phyloP scores from a whole-genome alignment of 2,329 filamentous ascomycete genomes.

The Rutstroemia sp. region DNA sequence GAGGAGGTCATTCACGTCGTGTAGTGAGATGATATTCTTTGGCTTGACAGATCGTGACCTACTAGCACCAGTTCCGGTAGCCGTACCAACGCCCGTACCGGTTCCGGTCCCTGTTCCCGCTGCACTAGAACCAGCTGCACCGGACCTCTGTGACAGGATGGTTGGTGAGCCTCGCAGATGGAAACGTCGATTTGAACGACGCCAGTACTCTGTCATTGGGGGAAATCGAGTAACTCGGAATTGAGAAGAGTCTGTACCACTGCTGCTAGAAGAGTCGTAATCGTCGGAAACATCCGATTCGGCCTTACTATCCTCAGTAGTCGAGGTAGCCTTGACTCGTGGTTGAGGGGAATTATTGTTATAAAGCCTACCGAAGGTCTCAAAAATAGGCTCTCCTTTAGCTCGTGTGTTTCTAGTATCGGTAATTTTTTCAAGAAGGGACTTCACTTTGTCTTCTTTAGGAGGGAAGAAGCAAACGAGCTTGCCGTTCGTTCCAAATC shows the following conservation, averaged over 20 bases:
- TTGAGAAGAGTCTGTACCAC: slow-evolving; percentile 30
- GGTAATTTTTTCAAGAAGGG: slow-evolving; percentile 39
- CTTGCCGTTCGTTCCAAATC: slow-evolving; percentile 55
- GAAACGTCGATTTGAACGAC: slow-evolving; percentile 19
- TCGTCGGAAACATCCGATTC: slow-evolving; percentile 33
- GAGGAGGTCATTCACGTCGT: slow-evolving; percentile 62
- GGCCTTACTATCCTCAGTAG: slow-evolving; percentile 30
- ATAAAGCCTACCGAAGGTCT: slow-evolving; percentile 54
- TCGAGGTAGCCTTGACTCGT: slow-evolving; percentile 30
- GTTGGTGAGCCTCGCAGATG: slow-evolving; percentile 26
- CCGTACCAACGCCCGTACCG: slow-evolving; percentile 51
- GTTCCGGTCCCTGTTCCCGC: slow-evolving; percentile 21
- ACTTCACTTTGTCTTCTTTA: slow-evolving; percentile 49
- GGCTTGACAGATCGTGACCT: slow-evolving; percentile 31
- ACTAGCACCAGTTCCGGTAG: slow-evolving; percentile 34
- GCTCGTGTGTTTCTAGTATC: slow-evolving; percentile 41
- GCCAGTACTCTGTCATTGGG: slow-evolving; percentile 24
- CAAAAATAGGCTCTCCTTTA: slow-evolving; percentile 47
- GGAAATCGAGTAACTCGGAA: slow-evolving; percentile 26
- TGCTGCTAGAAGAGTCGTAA: slow-evolving; percentile 25
- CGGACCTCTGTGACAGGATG: slow-evolving; percentile 27
- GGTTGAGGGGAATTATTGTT: slow-evolving; percentile 40
- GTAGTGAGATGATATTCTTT: slow-evolving; percentile 67
- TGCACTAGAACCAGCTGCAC: slow-evolving; percentile 15
- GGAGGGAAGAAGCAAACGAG: slow-evolving; percentile 63